Conservation (phyloP, 1,139 yeast species). For the Arxiozyma bovina region DNA sequence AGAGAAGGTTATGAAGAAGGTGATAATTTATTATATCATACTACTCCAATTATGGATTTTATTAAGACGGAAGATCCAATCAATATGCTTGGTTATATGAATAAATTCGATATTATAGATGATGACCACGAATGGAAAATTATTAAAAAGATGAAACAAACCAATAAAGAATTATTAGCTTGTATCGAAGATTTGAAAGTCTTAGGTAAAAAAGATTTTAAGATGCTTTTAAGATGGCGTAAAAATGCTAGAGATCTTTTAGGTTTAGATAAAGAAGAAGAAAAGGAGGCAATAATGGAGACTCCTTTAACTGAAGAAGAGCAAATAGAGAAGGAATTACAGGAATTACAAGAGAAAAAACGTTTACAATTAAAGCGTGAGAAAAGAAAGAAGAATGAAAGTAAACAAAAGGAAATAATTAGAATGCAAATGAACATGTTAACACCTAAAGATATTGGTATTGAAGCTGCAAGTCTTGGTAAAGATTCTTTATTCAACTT, state of each 20-base stretch:
- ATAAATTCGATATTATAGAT: constrained; percentile 51
- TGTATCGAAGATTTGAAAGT: constrained; percentile 89
- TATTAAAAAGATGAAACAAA: constrained; percentile 60
- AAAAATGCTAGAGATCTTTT: constrained; percentile 72
- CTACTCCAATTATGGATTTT: constrained; percentile 69
- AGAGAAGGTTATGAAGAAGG: constrained; percentile 98
- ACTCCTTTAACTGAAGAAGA: constrained; percentile 81
- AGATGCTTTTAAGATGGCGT: constrained; percentile 77
- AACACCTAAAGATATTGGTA: constrained; percentile 86
- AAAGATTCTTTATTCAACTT: constrained; percentile 75
- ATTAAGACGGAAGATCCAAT: constrained; percentile 77
- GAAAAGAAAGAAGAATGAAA: constrained; percentile 72
- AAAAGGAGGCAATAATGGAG: constrained; percentile 43
- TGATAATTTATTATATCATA: constrained; percentile 69
- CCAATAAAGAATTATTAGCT: constrained; percentile 67
- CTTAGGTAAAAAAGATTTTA: constrained; percentile 87
- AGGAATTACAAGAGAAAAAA: constrained; percentile 62
- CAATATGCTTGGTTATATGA: constrained; percentile 64
- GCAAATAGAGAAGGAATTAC: constrained; percentile 75
- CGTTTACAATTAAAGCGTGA: constrained; percentile 64
- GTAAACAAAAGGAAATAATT: constrained; percentile 76
- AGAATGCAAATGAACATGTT: constrained; percentile 96
- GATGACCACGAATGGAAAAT: constrained; percentile 66
- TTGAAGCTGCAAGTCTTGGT: constrained; percentile 82
- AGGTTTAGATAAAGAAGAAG: constrained; percentile 54